A percentile compares a stretch with the other conserved stretches of the same genome.
Evolutionary conservation across 2,329 filamentous ascomycete genomes (phyloP).

Genomic region (Orbilia quercus): DNA sequence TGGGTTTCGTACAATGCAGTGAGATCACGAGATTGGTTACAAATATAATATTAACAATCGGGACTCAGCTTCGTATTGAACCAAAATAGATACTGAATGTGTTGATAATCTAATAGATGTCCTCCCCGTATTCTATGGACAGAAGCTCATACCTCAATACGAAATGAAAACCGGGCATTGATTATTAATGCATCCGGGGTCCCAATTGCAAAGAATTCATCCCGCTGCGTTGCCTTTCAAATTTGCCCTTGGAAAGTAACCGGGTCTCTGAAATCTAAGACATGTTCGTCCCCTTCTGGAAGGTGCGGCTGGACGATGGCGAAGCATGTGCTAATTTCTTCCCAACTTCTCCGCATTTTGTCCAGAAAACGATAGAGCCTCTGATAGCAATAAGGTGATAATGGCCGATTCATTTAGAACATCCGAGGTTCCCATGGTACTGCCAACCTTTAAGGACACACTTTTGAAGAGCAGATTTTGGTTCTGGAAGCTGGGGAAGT

Average conservation of each 20-base stretch:
- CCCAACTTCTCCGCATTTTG: constrained; percentile 52
- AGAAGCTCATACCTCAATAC: constrained; percentile 26
- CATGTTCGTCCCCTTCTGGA: constrained; percentile 52
- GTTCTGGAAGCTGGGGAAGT: constrained; percentile 46
- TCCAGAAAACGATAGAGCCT: constrained; percentile 48
- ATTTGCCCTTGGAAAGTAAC: constrained; percentile 49
- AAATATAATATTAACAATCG: no score
- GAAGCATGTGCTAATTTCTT: constrained; percentile 50
- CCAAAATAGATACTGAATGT: no score
- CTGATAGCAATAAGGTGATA: constrained; percentile 44
- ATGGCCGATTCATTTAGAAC: constrained; percentile 44
- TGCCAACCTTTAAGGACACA: constrained; percentile 25
- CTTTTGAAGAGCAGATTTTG: constrained; percentile 21
- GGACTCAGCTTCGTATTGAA: no score
- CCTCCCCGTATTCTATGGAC: constrained; percentile 20
- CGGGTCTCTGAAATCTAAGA: constrained; percentile 45
- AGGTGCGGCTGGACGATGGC: constrained; percentile 37
- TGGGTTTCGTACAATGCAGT: no score
- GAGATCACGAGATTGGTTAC: no score
- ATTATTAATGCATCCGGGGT: no score
- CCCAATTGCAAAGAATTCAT: constrained; percentile 5
- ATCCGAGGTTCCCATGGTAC: constrained; percentile 53
- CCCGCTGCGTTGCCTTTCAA: not conserved
- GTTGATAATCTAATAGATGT: no score
- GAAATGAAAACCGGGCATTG: no score